A percentile compares a stretch with the other conserved stretches of the same genome.
Evolutionary conservation across 2,329 filamentous ascomycete species (phyloP).

Genomic region (Rhynchosporium graminicola): DNA sequence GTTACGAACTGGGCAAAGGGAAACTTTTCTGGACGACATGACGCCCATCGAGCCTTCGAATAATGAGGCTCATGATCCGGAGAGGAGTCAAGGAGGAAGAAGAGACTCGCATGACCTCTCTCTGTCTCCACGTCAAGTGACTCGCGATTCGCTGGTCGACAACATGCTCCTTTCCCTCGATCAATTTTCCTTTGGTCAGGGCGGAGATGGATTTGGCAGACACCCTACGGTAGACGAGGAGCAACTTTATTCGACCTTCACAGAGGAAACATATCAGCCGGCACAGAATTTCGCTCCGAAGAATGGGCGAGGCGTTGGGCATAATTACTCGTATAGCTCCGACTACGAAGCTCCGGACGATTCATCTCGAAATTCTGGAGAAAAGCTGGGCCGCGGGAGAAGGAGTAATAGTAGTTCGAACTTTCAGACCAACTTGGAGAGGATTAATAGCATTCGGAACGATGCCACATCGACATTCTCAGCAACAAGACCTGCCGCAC

Average conservation of each 20-base stretch:
- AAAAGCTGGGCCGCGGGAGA: constrained; percentile 56
- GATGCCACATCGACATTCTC: constrained; percentile 41
- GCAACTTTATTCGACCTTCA: constrained; percentile 36
- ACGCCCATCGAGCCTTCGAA: constrained; percentile 38
- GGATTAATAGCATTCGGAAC: constrained; percentile 61
- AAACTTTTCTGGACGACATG: constrained; percentile 41
- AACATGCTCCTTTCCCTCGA: constrained; percentile 95
- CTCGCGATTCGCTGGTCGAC: constrained; percentile 87
- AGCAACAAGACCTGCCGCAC: constrained; percentile 37
- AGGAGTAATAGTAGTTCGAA: constrained; percentile 82
- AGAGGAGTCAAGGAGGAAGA: constrained; percentile 21
- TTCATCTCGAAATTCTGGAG: constrained; percentile 52
- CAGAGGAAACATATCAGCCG: constrained; percentile 35
- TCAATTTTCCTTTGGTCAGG: constrained; percentile 65
- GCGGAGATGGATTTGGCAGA: constrained; percentile 33
- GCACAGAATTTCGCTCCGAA: constrained; percentile 33
- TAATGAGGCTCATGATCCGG: constrained; percentile 30
- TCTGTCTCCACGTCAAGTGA: constrained; percentile 72
- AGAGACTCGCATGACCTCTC: constrained; percentile 72
- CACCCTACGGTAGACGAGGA: constrained; percentile 36
- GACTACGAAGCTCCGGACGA: constrained; percentile 60
- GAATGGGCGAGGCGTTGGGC: constrained; percentile 35
- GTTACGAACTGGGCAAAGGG: constrained; percentile 30
- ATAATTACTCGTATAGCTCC: constrained; percentile 61
- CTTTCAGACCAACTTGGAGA: constrained; percentile 59